Base-by-base conservation (phyloP, 805 yeast genomes). In the Saturnispora zaruensis region DNA sequence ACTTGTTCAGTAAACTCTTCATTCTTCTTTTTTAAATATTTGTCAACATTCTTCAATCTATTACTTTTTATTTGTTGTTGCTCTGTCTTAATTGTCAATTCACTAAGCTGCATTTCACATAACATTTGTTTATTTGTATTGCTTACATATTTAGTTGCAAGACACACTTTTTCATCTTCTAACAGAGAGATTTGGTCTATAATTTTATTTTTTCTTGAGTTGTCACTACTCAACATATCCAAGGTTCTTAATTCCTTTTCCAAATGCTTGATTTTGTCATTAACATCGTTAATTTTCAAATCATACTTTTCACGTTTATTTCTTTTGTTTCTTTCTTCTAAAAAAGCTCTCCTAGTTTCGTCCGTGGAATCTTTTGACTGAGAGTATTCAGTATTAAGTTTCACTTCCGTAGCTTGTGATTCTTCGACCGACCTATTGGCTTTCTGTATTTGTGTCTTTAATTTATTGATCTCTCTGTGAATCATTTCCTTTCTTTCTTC, bases 401-500 rank as follows among this genome's bases (percentile, higher is more conserved):
- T 21, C 23, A 30, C 1, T 38, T 46, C 38, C 26, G 20, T 30
- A n/a, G 32, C 18, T 8, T 33, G 38, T 9, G 36, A 36, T 16
- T 25, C 25, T 13, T 33, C 16, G 5, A 47, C 30, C 3, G 8
- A n/a, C n/a, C 26, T 30, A 23, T 48, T 34, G n/a, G 43, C 14
- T 28, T 33, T 33, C 18, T 32, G 41, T 20, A 43, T 41, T 33
- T 53, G 41, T 2, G 44, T 7, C 28, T 51, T 51, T 16, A 50
- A 44, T 8, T 46, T 46, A 4, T 46, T 25, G 18, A 64, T 61
- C n/a, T 46, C 43, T 6, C 36, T 24, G n/a, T 55, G 53, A 41
- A 59, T 58, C 4, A 50, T 49, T 5, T 6, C 3, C 44, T 56
- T 59, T 34, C 57, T 59, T 28, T 64, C 69, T 13, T 58, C 61